A percentile compares a stretch with the other conserved stretches of the same genome.
phyloP scores from a whole-genome alignment of 129 eudicot species.

The Deinandra increscens region DNA sequence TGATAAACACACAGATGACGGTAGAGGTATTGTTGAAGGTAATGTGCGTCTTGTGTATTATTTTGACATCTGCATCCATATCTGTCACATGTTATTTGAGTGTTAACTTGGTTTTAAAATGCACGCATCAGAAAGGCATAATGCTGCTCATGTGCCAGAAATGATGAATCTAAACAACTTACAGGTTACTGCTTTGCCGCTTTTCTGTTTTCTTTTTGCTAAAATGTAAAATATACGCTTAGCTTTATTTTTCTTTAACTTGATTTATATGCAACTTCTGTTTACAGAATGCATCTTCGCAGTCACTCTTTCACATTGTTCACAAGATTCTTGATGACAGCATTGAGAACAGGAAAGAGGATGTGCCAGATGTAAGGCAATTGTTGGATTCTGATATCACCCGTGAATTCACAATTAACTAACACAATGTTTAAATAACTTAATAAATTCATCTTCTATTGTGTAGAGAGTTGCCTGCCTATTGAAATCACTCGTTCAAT shows the following conservation, averaged over 20 bases:
- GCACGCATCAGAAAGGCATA: too few species aligned
- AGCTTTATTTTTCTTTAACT: neutral
- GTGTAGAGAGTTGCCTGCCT: constrained; percentile 69
- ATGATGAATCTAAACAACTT: constrained; percentile 53
- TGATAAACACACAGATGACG: constrained; percentile 33
- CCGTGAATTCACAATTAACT: neutral
- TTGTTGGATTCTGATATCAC: constrained; percentile 7
- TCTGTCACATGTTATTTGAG: neutral
- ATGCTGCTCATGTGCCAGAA: constrained; percentile 52
- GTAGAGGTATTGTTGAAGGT: constrained; percentile 40
- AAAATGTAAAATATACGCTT: constrained; percentile 1
- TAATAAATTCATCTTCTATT: neutral
- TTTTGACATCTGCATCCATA: constrained; percentile 2
- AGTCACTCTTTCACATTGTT: constrained; percentile 60
- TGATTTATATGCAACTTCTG: constrained; percentile 16
- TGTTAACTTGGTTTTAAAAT: neutral
- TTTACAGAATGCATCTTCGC: constrained; percentile 75
- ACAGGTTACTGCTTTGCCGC: constrained; percentile 47
- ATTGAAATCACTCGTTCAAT: constrained; percentile 65
- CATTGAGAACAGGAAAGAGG: constrained; percentile 74
- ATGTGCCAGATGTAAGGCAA: constrained; percentile 69
- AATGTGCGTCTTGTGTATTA: neutral
- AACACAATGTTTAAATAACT: neutral
- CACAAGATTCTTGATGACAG: constrained; percentile 78
- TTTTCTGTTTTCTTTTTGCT: neutral